Evolutionary conservation across 2,329 filamentous ascomycete genomes (phyloP).

Genomic region (Myriosclerotinia scirpicola): DNA sequence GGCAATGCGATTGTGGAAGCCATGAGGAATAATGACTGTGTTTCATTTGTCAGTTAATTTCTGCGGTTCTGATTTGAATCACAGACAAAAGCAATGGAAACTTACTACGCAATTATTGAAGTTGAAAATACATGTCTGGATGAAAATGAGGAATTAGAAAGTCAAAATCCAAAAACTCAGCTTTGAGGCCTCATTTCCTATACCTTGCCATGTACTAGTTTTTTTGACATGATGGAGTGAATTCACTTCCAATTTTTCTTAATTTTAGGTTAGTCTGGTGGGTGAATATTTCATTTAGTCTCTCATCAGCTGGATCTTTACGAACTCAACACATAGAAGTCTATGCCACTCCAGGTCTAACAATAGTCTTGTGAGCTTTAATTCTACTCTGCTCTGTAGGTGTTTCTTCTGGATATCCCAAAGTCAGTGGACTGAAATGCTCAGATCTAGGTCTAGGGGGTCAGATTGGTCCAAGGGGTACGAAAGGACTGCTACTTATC

Average conservation of each 20-base stretch:
- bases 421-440: neutral
- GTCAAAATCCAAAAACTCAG: neutral
- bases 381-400: no score
- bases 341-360: neutral
- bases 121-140: neutral
- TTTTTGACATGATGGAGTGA: neutral
- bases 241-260: neutral
- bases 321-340: neutral
- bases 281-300: neutral
- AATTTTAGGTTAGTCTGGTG: neutral
- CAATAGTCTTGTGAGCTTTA: neutral
- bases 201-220: neutral
- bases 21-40: constrained; percentile 13
- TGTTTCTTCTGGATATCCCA: neutral
- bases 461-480: neutral
- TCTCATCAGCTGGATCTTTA: neutral
- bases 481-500: no score
- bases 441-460: neutral
- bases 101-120: neutral
- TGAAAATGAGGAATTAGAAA: neutral
- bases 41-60: neutral
- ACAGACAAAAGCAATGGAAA: neutral
- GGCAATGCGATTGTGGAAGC: neutral
- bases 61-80: neutral
- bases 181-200: neutral